Evolutionary conservation across 2,329 filamentous ascomycete genomes (phyloP).

Genomic region (Xylariaceae sp.): DNA sequence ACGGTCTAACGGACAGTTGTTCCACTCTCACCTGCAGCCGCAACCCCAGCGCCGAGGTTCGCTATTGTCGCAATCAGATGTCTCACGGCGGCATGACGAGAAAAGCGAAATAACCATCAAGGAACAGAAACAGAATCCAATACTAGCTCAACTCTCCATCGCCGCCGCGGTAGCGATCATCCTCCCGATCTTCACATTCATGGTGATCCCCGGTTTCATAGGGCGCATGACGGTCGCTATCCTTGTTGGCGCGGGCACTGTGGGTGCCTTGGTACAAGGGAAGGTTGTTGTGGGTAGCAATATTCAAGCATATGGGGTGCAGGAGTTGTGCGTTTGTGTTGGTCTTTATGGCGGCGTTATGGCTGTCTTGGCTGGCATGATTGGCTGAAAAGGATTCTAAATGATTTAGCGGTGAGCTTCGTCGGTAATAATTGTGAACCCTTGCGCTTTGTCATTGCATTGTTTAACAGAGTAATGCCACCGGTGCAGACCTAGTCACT

Average conservation of each 20-base stretch:
- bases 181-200: slow-evolving; percentile 55
- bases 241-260: slow-evolving; percentile 46
- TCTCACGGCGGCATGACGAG: slow-evolving; percentile 11
- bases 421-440: neutral
- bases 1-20: slow-evolving; percentile 12
- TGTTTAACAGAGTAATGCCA: too few relatives aligned
- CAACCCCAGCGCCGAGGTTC: slow-evolving; percentile 10
- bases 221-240: slow-evolving; percentile 55
- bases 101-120: slow-evolving; percentile 7
- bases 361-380: slow-evolving; percentile 30
- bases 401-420: neutral
- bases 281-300: too few relatives aligned
- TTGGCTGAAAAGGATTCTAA: too few relatives aligned
- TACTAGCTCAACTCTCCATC: slow-evolving; percentile 34
- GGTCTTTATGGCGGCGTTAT: slow-evolving; percentile 36
- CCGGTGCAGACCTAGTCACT: too few relatives aligned
- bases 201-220: slow-evolving; percentile 52
- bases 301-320: slow-evolving; percentile 17
- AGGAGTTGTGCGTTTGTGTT: slow-evolving; percentile 26
- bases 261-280: slow-evolving; percentile 29
- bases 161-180: slow-evolving; percentile 49
- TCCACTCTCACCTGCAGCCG: too few relatives aligned
- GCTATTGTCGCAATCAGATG: slow-evolving; percentile 11
- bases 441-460: neutral
- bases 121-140: slow-evolving; percentile 4